phyloP scores from a whole-genome alignment of 805 yeast genomes.

The Nakazawaea anatomiae region DNA sequence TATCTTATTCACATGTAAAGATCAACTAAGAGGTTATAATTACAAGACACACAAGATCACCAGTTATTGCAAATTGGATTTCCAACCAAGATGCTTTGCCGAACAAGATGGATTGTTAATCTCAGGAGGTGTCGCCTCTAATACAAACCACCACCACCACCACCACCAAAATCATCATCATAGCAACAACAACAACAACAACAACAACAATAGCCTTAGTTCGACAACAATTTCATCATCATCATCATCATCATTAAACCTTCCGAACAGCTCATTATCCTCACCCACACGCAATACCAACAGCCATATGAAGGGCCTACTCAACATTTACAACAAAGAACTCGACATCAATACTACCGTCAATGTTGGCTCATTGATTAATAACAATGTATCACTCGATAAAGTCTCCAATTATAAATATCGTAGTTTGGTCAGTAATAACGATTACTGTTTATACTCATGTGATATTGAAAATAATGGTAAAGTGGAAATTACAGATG shows the following conservation, averaged over 20 bases:
- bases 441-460: constrained; percentile 67
- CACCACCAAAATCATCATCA: constrained; percentile 1
- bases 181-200: no score
- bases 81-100: constrained; percentile 66
- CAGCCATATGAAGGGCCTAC: constrained; percentile 54
- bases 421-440: constrained; percentile 70
- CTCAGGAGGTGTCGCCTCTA: constrained; percentile 38
- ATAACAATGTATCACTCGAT: constrained; percentile 65
- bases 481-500: constrained; percentile 31
- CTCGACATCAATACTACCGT: constrained; percentile 42
- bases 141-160: constrained; percentile 3
- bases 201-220: not conserved
- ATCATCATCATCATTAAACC: constrained; percentile 1
- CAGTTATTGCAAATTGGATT: constrained; percentile 45
- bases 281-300: not conserved
- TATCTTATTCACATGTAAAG: constrained; percentile 55
- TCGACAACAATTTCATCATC: not conserved
- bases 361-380: constrained; percentile 74
- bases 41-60: constrained; percentile 28
- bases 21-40: constrained; percentile 41
- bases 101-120: constrained; percentile 45
- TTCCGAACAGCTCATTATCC: not conserved
- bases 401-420: constrained; percentile 37
- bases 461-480: constrained; percentile 51
- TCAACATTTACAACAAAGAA: constrained; percentile 49